A percentile compares a stretch with the other conserved stretches of the same genome.
Conservation (phyloP, 176 grass and related monocot genomes). For the Carex parvula region DNA sequence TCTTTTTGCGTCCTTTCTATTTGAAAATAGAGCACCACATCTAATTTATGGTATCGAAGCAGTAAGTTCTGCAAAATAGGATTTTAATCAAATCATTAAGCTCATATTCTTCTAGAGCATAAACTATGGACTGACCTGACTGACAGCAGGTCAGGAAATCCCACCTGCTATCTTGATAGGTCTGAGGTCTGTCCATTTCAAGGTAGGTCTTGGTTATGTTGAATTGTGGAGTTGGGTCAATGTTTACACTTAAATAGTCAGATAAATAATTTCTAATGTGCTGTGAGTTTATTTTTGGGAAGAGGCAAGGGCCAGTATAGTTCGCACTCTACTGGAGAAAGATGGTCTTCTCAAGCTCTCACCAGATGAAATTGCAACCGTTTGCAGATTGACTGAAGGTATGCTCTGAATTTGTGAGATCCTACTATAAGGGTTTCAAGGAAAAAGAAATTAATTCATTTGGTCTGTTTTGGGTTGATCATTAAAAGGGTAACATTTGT, state of each 20-base stretch:
- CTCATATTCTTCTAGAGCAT: background rate
- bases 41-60: no score
- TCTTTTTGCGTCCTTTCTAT: background rate
- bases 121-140: background rate
- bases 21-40: background rate
- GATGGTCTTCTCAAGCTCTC: constrained; percentile 92
- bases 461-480: constrained; percentile 3
- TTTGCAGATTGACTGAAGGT: constrained; percentile 96
- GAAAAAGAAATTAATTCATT: background rate
- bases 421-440: background rate
- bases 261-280: constrained; percentile 14
- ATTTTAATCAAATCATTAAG: background rate
- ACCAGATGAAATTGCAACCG: constrained; percentile 55
- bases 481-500: background rate
- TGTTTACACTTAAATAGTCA: background rate
- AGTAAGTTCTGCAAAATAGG: background rate
- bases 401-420: background rate
- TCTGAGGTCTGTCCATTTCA: background rate
- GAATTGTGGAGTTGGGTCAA: background rate
- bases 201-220: background rate
- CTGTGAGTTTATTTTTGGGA: constrained; percentile 20
- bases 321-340: constrained; percentile 80
- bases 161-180: background rate
- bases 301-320: constrained; percentile 87
- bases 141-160: background rate